Percentiles rank a stretch among this genome's conserved stretches.
Conservation (phyloP, 768 basidiomycete genomes). For the Mycena vulgaris region DNA sequence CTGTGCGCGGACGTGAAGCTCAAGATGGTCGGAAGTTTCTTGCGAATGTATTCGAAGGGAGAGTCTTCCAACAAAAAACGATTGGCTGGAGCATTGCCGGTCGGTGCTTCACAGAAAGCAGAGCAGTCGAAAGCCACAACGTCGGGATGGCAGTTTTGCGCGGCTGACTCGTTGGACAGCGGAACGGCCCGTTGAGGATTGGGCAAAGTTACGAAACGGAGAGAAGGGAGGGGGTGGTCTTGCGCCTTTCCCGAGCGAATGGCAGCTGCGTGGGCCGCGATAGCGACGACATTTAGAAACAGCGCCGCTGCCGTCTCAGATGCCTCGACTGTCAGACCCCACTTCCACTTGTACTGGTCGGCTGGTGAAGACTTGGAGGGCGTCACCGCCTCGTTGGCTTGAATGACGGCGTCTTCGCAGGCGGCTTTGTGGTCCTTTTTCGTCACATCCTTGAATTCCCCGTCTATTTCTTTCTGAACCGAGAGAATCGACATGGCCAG, state of each 20-base stretch:
- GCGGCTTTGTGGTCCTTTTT: neutral
- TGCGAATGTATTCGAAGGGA: conserved; percentile 17
- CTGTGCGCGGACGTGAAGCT: neutral
- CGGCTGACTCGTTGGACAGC: conserved; percentile 8
- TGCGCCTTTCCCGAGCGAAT: conserved; percentile 15
- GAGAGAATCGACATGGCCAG: conserved; percentile 16
- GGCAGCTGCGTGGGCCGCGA: conserved; percentile 22
- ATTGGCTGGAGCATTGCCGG: neutral
- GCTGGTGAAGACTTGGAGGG: neutral
- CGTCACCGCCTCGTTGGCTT: conserved; percentile 14
- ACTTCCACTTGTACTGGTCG: conserved; percentile 21
- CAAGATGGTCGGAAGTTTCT: neutral
- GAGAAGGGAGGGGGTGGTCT: conserved; percentile 8
- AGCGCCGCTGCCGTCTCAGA: conserved; percentile 16
- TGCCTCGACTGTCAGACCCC: conserved; percentile 8
- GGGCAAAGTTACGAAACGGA: conserved; percentile 14
- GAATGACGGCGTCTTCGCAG: conserved; percentile 3
- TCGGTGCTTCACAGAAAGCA: conserved; percentile 4
- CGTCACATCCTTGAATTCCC: neutral
- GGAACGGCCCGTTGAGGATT: conserved; percentile 19
- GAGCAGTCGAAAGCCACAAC: conserved; percentile 9
- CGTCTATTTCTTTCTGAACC: neutral
- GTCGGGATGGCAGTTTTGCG: conserved; percentile 25
- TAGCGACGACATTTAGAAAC: conserved; percentile 24
- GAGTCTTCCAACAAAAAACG: neutral